A percentile compares a stretch with the other conserved stretches of the same genome.
Evolutionary conservation across 441 rosid genomes (phyloP).

Genomic region (Gossypium lobatum): DNA sequence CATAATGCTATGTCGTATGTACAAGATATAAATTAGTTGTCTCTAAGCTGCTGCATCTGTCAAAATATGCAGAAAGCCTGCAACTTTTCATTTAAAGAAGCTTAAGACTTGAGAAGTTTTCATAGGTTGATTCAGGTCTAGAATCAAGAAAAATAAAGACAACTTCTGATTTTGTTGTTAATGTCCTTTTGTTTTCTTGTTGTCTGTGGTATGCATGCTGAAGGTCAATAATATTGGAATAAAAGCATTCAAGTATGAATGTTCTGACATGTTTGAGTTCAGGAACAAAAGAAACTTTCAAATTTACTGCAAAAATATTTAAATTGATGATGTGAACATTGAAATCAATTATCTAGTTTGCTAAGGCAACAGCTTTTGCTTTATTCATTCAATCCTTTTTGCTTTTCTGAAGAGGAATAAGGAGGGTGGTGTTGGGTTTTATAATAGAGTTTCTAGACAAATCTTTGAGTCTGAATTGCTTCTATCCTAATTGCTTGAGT

Average conservation of each 20-base stretch:
- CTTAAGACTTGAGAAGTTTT: background rate
- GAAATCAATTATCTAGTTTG: background rate
- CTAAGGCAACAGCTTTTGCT: background rate
- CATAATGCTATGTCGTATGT: background rate
- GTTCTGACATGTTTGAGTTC: background rate
- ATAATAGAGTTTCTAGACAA: background rate
- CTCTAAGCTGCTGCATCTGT: background rate
- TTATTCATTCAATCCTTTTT: background rate
- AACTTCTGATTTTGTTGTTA: background rate
- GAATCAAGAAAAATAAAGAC: background rate
- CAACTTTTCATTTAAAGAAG: background rate
- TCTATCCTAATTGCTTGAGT: background rate
- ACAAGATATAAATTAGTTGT: background rate
- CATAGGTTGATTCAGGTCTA: background rate
- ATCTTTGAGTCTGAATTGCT: background rate
- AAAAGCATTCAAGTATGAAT: conserved; percentile 2
- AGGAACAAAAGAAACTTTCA: background rate
- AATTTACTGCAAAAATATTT: conserved; percentile 8
- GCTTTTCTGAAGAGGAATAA: background rate
- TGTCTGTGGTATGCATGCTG: conserved; percentile 5
- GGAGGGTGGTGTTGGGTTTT: background rate
- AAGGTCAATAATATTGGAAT: conserved; percentile 4
- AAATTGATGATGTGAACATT: background rate
- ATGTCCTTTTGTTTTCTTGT: background rate
- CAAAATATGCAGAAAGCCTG: conserved; percentile 2